These are phyloP conservation scores for Baeospora myosura DNA, from an alignment of 1,284 basidiomycete genomes.

Conservation along the genomic window DNA sequence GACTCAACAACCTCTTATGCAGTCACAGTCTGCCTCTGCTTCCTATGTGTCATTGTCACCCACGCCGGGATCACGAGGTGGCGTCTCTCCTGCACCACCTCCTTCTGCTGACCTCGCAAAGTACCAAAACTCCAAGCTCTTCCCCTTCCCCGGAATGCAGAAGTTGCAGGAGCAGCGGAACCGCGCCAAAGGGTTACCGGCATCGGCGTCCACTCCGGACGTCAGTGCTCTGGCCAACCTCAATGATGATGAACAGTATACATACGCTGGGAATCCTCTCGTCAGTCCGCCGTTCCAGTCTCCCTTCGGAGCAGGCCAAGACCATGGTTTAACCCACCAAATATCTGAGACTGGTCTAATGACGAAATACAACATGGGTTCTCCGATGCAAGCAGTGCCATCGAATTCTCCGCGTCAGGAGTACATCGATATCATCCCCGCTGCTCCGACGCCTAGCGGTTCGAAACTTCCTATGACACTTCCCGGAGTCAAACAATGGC, in stretches of 20 bases:
- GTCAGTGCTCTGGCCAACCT: slow-evolving; percentile 35
- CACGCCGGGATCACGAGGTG: slow-evolving; percentile 39
- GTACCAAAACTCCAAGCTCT: slow-evolving; percentile 76
- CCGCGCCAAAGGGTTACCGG: slow-evolving; percentile 39
- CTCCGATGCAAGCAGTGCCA: slow-evolving; percentile 33
- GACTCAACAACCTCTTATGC: slow-evolving; percentile 41
- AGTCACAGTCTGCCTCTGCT: slow-evolving; percentile 57
- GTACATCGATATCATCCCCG: slow-evolving; percentile 37
- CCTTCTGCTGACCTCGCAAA: slow-evolving; percentile 48
- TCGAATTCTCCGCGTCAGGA: slow-evolving; percentile 44
- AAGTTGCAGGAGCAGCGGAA: slow-evolving; percentile 67
- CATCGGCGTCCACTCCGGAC: slow-evolving; percentile 60
- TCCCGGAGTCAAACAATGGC: slow-evolving; percentile 71
- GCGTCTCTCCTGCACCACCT: slow-evolving; percentile 64
- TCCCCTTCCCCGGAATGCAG: slow-evolving; percentile 82
- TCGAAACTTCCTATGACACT: slow-evolving; percentile 63
- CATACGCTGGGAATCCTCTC: not conserved
- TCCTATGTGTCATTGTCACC: slow-evolving; percentile 47
- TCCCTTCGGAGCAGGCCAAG: slow-evolving; percentile 27
- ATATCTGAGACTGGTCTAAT: slow-evolving; percentile 56
- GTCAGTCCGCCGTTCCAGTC: not conserved
- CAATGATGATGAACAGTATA: slow-evolving; percentile 19
- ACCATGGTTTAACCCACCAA: slow-evolving; percentile 60
- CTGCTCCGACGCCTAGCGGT: slow-evolving; percentile 29
- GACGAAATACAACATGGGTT: slow-evolving; percentile 40